Conservation (phyloP, 208 protist species). For the Crithidia sp. region DNA sequence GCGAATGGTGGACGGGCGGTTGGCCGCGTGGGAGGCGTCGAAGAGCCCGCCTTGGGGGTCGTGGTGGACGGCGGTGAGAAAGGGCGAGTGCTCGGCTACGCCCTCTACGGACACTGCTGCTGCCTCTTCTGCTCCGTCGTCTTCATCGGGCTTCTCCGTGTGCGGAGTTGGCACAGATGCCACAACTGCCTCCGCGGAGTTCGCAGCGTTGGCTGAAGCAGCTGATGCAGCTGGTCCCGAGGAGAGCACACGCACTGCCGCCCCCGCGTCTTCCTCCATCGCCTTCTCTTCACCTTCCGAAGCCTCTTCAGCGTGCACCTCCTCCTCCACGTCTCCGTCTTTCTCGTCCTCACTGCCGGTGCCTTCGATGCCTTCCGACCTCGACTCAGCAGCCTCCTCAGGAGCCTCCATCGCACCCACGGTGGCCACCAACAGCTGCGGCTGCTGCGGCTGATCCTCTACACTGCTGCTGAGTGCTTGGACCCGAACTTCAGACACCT, state of each 20-base stretch:
- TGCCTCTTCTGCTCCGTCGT: background rate
- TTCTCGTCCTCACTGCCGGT: background rate
- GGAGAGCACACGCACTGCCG: too few relatives aligned
- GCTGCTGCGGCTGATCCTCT: background rate
- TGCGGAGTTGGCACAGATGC: too few relatives aligned
- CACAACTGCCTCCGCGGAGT: too few relatives aligned
- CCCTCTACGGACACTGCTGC: background rate
- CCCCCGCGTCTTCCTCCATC: too few relatives aligned
- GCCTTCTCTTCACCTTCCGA: too few relatives aligned
- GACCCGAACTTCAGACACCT: too few relatives aligned
- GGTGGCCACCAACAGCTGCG: conserved; percentile 1
- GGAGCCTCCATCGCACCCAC: background rate
- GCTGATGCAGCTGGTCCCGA: too few relatives aligned
- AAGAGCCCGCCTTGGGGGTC: background rate
- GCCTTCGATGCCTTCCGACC: background rate
- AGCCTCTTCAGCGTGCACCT: background rate
- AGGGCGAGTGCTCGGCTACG: background rate
- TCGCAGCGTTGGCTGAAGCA: too few relatives aligned
- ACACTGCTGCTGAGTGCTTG: too few relatives aligned
- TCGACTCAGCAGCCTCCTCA: background rate
- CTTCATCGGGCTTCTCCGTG: background rate
- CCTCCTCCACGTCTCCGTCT: background rate
- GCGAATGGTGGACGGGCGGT: background rate
- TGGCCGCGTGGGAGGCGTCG: background rate
- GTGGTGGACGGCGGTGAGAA: background rate